Evolutionary conservation across 108 stramenopile species (phyloP).

Genomic region (Nitzschia palea): DNA sequence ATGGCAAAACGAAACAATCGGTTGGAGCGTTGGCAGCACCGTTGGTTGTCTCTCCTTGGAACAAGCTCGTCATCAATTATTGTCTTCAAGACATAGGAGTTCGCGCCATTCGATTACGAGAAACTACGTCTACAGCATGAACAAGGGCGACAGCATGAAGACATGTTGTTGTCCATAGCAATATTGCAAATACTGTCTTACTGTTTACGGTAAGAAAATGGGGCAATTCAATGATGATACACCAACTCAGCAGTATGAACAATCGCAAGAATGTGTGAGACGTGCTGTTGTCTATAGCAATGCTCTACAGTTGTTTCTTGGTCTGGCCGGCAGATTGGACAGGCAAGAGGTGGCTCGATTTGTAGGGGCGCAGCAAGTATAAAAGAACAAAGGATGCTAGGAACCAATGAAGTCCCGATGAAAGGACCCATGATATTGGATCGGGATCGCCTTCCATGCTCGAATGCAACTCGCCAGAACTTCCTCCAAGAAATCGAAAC

Average conservation of each 20-base stretch:
- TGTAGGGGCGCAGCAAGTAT: constrained; percentile 28
- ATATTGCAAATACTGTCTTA: too few species aligned
- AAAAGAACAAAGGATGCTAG: constrained; percentile 35
- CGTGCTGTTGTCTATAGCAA: background rate
- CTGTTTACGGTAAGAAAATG: too few species aligned
- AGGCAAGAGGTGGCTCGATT: background rate
- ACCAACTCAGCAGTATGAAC: too few species aligned
- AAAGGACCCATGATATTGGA: constrained; percentile 62
- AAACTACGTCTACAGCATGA: background rate
- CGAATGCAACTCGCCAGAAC: background rate
- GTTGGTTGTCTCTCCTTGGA: constrained; percentile 11
- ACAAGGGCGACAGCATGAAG: too few species aligned
- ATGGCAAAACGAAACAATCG: background rate
- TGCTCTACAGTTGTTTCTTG: constrained; percentile 2
- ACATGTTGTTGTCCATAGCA: too few species aligned
- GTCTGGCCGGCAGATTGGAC: background rate
- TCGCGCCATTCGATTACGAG: constrained; percentile 38
- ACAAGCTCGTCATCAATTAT: constrained; percentile 45
- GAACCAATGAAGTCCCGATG: constrained; percentile 60
- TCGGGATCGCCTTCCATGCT: constrained; percentile 73
- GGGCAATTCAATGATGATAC: too few species aligned
- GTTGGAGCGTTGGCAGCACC: background rate
- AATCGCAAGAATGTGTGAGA: background rate
- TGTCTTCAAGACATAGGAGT: constrained; percentile 37
- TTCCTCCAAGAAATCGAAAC: constrained; percentile 35